Percentiles rank a stretch among this genome's conserved stretches.
Evolutionary conservation across 2,329 filamentous ascomycete species (phyloP).

Genomic region (Xylariaceae sp.): DNA sequence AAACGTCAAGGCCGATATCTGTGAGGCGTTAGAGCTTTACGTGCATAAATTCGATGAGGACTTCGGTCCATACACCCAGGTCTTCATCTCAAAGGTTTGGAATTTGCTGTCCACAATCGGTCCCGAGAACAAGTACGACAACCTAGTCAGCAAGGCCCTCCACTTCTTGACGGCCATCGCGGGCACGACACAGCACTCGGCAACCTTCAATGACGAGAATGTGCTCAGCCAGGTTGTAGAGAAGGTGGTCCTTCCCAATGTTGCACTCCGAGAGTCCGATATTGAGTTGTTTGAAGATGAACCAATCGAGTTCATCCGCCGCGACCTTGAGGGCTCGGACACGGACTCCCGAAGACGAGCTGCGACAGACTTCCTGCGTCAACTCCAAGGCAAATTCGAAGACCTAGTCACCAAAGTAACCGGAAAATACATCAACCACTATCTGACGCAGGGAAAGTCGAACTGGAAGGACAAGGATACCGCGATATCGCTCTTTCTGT

Average conservation of each 20-base stretch:
- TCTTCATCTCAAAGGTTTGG: conserved; percentile 89
- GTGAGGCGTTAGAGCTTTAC: conserved; percentile 83
- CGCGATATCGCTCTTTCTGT: conserved; percentile 92
- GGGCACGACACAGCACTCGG: conserved; percentile 68
- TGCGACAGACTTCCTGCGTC: conserved; percentile 88
- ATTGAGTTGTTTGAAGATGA: conserved; percentile 97
- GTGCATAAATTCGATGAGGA: conserved; percentile 94
- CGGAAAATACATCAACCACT: conserved; percentile 78
- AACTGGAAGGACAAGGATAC: conserved; percentile 99
- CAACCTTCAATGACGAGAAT: conserved; percentile 75
- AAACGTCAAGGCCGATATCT: conserved; percentile 87
- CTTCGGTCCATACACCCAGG: conserved; percentile 71
- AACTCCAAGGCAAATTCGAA: conserved; percentile 86
- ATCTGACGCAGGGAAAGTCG: conserved; percentile 69
- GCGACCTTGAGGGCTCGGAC: conserved; percentile 93
- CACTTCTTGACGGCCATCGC: conserved; percentile 92
- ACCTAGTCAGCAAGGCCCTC: conserved; percentile 86
- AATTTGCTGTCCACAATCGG: conserved; percentile 81
- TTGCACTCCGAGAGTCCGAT: conserved; percentile 86
- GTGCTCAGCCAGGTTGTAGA: conserved; percentile 84
- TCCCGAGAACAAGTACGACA: conserved; percentile 85
- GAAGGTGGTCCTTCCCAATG: conserved; percentile 91
- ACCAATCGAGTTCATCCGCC: conserved; percentile 94
- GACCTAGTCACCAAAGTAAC: conserved; percentile 79
- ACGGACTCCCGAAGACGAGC: conserved; percentile 88